phyloP scores from a whole-genome alignment of 768 basidiomycete species.

The Leccinum arenicola region DNA sequence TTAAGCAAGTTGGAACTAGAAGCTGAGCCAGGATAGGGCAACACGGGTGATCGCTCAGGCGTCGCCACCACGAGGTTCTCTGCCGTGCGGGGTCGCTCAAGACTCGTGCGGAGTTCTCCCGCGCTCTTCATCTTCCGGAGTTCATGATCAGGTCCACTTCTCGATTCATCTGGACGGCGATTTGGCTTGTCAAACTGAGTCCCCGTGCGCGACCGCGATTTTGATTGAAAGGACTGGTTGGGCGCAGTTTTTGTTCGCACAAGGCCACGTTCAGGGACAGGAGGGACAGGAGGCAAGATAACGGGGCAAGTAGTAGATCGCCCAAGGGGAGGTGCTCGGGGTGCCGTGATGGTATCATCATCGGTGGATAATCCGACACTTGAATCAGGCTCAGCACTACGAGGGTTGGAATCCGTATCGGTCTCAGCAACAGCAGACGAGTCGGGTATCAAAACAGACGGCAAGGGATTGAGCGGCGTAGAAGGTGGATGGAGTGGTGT shows the following conservation, averaged over 20 bases:
- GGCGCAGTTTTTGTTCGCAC: conserved; percentile 75
- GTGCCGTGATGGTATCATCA: conserved; percentile 73
- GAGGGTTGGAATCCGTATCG: conserved; percentile 52
- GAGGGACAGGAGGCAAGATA: conserved; percentile 24
- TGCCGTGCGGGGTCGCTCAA: conserved; percentile 26
- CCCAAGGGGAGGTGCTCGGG: conserved; percentile 51
- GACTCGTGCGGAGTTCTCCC: conserved; percentile 60
- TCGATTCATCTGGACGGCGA: conserved; percentile 37
- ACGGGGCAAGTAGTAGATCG: conserved; percentile 52
- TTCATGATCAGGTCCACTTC: conserved; percentile 52
- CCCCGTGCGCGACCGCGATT: conserved; percentile 37
- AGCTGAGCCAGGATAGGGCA: conserved; percentile 57
- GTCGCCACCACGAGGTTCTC: conserved; percentile 32
- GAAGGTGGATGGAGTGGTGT: conserved; percentile 65
- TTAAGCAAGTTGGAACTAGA: conserved; percentile 67
- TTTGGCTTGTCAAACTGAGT: conserved; percentile 24
- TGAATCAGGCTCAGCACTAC: conserved; percentile 37
- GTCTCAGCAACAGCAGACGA: conserved; percentile 48
- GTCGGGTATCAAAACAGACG: conserved; percentile 45
- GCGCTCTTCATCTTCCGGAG: conserved; percentile 86
- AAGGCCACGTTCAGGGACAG: conserved; percentile 42
- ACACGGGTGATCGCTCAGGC: conserved; percentile 40
- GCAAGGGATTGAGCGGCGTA: conserved; percentile 55
- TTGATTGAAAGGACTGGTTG: conserved; percentile 48
- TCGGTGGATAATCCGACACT: conserved; percentile 37